phyloP scores from a whole-genome alignment of 2,329 filamentous ascomycete species.

The Anisogramma anomala region DNA sequence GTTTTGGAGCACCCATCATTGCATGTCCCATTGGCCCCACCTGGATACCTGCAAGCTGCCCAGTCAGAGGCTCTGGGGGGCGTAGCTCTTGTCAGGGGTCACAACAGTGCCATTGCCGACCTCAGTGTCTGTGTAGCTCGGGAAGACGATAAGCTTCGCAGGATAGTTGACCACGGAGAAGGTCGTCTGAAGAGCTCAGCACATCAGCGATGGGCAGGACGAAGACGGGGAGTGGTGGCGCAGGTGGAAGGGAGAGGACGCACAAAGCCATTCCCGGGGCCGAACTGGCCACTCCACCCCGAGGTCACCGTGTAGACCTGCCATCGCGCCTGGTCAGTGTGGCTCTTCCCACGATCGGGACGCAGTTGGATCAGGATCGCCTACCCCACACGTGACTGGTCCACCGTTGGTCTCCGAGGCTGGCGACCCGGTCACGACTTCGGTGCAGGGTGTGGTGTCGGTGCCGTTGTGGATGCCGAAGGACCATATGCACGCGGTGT shows the following conservation, averaged over 20 bases:
- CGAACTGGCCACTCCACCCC: constrained; percentile 46
- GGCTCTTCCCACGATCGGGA: neutral
- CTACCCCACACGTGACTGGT: constrained; percentile 29
- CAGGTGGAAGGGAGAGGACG: neutral
- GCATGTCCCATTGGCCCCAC: no score
- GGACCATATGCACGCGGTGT: constrained; percentile 30
- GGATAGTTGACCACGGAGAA: constrained; percentile 35
- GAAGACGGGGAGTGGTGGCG: neutral
- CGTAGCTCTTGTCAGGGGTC: constrained; percentile 37
- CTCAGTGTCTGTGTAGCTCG: constrained; percentile 42
- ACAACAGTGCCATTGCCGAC: constrained; percentile 33
- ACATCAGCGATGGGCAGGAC: neutral
- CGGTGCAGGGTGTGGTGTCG: constrained; percentile 23
- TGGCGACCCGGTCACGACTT: constrained; percentile 24
- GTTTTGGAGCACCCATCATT: no score
- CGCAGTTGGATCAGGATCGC: neutral
- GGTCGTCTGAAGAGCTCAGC: constrained; percentile 26
- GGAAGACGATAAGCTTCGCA: constrained; percentile 36
- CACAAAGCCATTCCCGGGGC: constrained; percentile 35
- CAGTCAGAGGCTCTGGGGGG: no score
- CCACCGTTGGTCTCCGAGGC: constrained; percentile 28
- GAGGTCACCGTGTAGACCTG: constrained; percentile 36
- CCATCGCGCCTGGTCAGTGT: neutral
- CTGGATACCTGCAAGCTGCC: no score
- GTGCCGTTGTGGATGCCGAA: constrained; percentile 29